These are phyloP conservation scores for Mortierella antarctica DNA, from an alignment of 192 early-diverging fungal species.

Conservation along the genomic window DNA sequence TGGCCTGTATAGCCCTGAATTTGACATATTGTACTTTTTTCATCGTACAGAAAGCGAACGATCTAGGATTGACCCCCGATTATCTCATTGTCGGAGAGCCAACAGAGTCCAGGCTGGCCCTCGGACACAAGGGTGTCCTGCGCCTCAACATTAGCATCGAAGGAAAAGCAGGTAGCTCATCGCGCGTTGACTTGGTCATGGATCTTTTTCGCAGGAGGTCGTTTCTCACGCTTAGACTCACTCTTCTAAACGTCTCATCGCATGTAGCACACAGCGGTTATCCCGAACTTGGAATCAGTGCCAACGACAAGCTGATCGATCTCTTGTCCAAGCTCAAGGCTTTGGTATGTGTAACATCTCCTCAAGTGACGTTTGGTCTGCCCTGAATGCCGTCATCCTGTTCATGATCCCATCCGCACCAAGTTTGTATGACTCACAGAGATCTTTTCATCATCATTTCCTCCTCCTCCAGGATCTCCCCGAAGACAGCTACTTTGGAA, in stretches of 20 bases:
- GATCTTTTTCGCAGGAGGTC: background rate
- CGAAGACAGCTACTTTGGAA: conserved; percentile 49
- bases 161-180: conserved; percentile 37
- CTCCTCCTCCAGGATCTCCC: conserved; percentile 43
- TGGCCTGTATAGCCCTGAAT: background rate
- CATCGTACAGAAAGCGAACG: conserved; percentile 50
- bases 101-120: conserved; percentile 57
- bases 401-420: background rate
- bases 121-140: conserved; percentile 65
- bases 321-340: conserved; percentile 48
- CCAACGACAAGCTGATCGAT: conserved; percentile 56
- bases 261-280: conserved; percentile 58
- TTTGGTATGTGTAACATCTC: conserved; percentile 23
- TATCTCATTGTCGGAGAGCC: conserved; percentile 64
- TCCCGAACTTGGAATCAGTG: conserved; percentile 57
- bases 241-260: background rate
- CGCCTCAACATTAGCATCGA: conserved; percentile 51
- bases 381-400: background rate
- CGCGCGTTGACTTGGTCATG: background rate
- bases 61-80: conserved; percentile 49
- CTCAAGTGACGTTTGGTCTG: background rate
- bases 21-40: background rate
- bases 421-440: background rate
- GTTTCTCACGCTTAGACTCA: background rate
- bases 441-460: background rate